Evolutionary conservation across 805 yeast species (phyloP).

Genomic region (Starmerella apis): DNA sequence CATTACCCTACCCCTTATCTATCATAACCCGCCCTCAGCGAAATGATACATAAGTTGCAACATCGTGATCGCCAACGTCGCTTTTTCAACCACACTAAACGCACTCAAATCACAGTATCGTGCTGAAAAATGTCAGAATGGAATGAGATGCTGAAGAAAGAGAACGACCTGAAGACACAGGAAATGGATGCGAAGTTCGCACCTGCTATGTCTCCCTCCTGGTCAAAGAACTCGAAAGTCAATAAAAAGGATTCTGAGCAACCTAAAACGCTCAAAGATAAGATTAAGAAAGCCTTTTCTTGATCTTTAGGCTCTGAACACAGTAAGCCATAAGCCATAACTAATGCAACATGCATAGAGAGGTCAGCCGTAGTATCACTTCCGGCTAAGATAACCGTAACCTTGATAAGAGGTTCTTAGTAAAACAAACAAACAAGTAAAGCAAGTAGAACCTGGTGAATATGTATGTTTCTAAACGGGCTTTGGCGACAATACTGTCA

Average conservation of each 20-base stretch:
- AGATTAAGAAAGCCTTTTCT: slow-evolving; percentile 24
- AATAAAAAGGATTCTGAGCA: slow-evolving; percentile 9
- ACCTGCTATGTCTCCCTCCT: slow-evolving; percentile 28
- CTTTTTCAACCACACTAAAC: no score
- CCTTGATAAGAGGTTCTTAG: no score
- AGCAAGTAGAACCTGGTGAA: no score
- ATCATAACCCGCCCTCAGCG: not conserved
- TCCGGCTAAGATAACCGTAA: not conserved
- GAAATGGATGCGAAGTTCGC: slow-evolving; percentile 24
- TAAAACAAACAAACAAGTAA: no score
- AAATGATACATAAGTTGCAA: not conserved
- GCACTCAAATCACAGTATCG: no score
- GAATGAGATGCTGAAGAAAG: slow-evolving; percentile 16
- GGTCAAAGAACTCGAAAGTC: slow-evolving; percentile 23
- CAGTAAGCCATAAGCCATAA: not conserved
- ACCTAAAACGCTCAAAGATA: slow-evolving; percentile 21
- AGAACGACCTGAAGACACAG: slow-evolving; percentile 20
- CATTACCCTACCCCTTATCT: slow-evolving; percentile 1
- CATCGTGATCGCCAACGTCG: not conserved
- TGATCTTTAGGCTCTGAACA: not conserved
- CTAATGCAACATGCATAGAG: not conserved
- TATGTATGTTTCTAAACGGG: no score
- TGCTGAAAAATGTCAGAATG: slow-evolving; percentile 21
- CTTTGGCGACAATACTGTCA: no score
- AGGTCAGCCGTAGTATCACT: not conserved